A percentile compares a stretch with the other conserved stretches of the same genome.
Evolutionary conservation across 2,329 filamentous ascomycete species (phyloP).

Genomic region (Polychaeton citri): DNA sequence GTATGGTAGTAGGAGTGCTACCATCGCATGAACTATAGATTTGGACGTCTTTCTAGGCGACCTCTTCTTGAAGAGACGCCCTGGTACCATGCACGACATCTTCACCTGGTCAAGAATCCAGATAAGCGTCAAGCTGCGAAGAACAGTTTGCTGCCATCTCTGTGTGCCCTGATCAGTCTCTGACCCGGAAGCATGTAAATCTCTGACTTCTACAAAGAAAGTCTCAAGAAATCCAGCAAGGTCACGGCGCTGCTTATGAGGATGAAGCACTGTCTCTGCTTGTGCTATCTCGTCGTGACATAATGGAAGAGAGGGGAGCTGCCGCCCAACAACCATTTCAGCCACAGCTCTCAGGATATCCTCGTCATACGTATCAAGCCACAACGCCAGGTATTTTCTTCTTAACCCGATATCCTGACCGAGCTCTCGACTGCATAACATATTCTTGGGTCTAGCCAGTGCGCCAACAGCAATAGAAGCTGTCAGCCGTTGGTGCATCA

Average conservation of each 20-base stretch:
- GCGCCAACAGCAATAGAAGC: constrained; percentile 46
- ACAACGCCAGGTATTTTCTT: constrained; percentile 43
- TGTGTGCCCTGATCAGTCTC: constrained; percentile 2
- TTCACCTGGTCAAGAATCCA: constrained; percentile 45
- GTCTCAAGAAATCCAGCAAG: constrained; percentile 36
- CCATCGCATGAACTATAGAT: constrained; percentile 38
- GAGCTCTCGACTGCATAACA: constrained; percentile 34
- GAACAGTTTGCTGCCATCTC: constrained; percentile 40
- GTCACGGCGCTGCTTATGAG: constrained; percentile 8
- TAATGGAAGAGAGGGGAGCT: no score
- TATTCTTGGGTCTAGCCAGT: constrained; percentile 41
- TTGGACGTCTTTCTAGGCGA: constrained; percentile 45
- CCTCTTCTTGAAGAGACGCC: constrained; percentile 37
- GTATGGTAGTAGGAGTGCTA: constrained; percentile 42
- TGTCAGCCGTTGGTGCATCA: constrained; percentile 44
- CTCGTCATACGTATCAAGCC: constrained; percentile 44
- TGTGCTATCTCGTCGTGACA: constrained; percentile 1
- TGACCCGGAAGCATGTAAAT: constrained; percentile 25
- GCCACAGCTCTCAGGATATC: constrained; percentile 37
- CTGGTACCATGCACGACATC: constrained; percentile 18
- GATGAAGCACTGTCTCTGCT: constrained; percentile 11
- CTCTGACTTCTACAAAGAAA: constrained; percentile 46
- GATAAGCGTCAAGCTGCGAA: constrained; percentile 47
- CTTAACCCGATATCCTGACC: constrained; percentile 45
- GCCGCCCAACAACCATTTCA: constrained; percentile 47